Percentiles rank a stretch among this genome's conserved stretches.
phyloP scores from a whole-genome alignment of 2,329 filamentous ascomycete species.

The Beauveria pseudobassiana region DNA sequence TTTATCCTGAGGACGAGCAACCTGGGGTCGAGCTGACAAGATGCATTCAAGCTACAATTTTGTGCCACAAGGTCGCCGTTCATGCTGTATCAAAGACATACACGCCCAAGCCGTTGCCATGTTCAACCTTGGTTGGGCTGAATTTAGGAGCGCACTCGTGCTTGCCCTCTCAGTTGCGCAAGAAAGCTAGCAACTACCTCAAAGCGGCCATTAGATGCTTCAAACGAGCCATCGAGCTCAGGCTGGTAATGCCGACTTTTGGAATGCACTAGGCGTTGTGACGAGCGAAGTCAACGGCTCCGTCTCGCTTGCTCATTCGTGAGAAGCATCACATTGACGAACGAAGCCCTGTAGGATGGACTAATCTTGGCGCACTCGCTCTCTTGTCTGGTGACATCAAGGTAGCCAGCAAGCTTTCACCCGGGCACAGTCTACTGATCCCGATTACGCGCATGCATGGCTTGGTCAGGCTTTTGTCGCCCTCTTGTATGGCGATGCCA shows the following conservation, averaged over 20 bases:
- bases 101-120: conserved; percentile 93
- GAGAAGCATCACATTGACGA: conserved; percentile 88
- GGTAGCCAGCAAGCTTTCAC: conserved; percentile 87
- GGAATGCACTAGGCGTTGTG: conserved; percentile 90
- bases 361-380: conserved; percentile 82
- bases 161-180: conserved; percentile 43
- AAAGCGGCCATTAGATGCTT: conserved; percentile 83
- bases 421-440: conserved; percentile 85
- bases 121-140: conserved; percentile 95
- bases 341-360: conserved; percentile 76
- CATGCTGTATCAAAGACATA: conserved; percentile 60
- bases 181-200: conserved; percentile 60
- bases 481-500: conserved; percentile 62
- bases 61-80: conserved; percentile 84
- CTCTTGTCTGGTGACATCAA: conserved; percentile 75
- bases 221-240: conserved; percentile 92
- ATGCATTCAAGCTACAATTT: conserved; percentile 63
- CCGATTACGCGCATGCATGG: conserved; percentile 91
- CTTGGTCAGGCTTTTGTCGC: conserved; percentile 86
- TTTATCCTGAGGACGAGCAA: conserved; percentile 39
- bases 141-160: conserved; percentile 73
- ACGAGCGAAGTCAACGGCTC: conserved; percentile 79
- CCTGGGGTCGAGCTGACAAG: conserved; percentile 44
- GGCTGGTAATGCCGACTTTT: conserved; percentile 89
- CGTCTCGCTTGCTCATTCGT: conserved; percentile 92